phyloP scores from a whole-genome alignment of 352 stramenopile genomes.

The Phytophthora meadii region DNA sequence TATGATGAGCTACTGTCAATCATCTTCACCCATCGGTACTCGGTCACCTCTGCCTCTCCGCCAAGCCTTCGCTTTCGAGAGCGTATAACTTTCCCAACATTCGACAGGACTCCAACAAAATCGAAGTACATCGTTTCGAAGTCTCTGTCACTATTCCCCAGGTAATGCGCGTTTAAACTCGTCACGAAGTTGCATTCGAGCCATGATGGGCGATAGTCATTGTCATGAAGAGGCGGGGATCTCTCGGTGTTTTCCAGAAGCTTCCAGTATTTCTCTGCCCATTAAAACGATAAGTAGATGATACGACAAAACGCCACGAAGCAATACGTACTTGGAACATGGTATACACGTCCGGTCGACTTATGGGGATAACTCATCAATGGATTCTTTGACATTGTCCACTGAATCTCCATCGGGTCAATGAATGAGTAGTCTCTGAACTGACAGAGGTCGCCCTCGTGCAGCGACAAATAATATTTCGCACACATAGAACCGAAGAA shows the following conservation, averaged over 20 bases:
- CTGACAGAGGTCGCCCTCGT: constrained; percentile 72
- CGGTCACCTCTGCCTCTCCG: constrained; percentile 14
- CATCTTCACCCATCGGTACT: constrained; percentile 68
- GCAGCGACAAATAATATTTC: constrained; percentile 55
- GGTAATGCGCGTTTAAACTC: constrained; percentile 41
- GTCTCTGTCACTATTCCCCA: constrained; percentile 19
- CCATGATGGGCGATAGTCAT: constrained; percentile 39
- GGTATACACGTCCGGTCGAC: constrained; percentile 38
- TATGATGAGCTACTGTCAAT: constrained; percentile 58
- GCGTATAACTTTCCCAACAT: constrained; percentile 53
- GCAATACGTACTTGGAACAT: constrained; percentile 44
- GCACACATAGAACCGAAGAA: constrained; percentile 77
- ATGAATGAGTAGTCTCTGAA: constrained; percentile 49
- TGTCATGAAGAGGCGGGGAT: constrained; percentile 22
- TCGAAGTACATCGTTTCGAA: constrained; percentile 58
- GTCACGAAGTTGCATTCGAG: constrained; percentile 55
- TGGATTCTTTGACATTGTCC: constrained; percentile 10
- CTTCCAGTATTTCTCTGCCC: constrained; percentile 65
- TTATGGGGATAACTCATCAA: constrained; percentile 46
- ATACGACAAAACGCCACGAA: neutral
- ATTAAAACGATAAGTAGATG: constrained; percentile 1
- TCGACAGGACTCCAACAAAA: constrained; percentile 68
- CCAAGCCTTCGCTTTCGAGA: constrained; percentile 35
- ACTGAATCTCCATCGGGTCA: constrained; percentile 17
- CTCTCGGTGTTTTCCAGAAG: constrained; percentile 47